Evolutionary conservation across 139 green algal genomes (phyloP).

Genomic region (Astrephomene gubernaculifera): DNA sequence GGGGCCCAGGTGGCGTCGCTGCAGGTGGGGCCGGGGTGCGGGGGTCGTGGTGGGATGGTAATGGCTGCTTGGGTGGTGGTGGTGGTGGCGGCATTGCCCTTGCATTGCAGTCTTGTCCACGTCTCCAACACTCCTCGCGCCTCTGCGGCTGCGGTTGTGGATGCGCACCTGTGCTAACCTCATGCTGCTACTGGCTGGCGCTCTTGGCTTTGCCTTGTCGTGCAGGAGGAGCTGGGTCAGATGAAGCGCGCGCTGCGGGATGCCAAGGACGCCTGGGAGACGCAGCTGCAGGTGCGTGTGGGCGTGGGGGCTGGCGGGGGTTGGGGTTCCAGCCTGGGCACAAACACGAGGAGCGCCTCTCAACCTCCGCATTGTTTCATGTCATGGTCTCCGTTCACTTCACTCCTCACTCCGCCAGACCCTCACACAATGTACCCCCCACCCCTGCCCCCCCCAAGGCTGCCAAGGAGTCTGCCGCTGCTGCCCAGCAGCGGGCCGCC

Average conservation of each 20-base stretch:
- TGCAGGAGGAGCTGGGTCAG: slow-evolving; percentile 18
- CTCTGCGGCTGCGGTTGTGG: too few relatives aligned
- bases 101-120: neutral
- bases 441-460: neutral
- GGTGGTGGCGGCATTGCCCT: neutral
- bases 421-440: too few relatives aligned
- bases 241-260: neutral
- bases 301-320: too few relatives aligned
- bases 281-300: slow-evolving; percentile 6
- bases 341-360: too few relatives aligned
- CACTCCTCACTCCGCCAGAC: too few relatives aligned
- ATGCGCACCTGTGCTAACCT: too few relatives aligned
- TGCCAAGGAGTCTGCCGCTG: neutral
- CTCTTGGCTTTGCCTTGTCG: neutral
- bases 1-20: neutral
- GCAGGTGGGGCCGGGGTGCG: neutral
- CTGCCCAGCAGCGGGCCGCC: neutral
- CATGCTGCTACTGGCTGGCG: neutral
- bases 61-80: too few relatives aligned
- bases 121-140: too few relatives aligned
- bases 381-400: too few relatives aligned
- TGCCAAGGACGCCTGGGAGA: neutral
- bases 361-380: too few relatives aligned
- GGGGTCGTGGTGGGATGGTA: neutral
- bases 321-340: too few relatives aligned